A percentile compares a stretch with the other conserved stretches of the same genome.
Evolutionary conservation across 192 early-diverging fungal genomes (phyloP).

Genomic region (Linnemannia hyalina): DNA sequence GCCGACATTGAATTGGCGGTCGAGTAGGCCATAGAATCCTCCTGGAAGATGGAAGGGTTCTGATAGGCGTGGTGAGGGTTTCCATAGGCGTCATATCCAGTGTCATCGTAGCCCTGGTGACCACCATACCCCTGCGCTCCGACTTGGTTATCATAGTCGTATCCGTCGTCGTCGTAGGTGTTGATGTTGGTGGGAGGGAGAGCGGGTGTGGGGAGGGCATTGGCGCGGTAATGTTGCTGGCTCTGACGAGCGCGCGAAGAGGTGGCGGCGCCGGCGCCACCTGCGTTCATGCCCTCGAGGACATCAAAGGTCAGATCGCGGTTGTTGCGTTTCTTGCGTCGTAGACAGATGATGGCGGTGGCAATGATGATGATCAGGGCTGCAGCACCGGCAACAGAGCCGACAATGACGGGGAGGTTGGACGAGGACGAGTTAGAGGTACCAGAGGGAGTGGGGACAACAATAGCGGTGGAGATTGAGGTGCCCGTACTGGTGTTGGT

Average conservation of each 20-base stretch:
- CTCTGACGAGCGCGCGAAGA: conserved; percentile 6
- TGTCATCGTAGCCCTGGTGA: conserved; percentile 12
- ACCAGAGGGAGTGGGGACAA: neutral
- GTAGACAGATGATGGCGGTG: conserved; percentile 42
- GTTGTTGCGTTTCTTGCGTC: conserved; percentile 33
- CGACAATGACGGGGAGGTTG: conserved; percentile 49
- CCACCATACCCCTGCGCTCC: conserved; percentile 11
- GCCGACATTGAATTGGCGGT: neutral
- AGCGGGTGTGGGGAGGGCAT: neutral
- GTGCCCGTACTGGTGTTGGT: neutral
- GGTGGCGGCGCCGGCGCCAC: neutral
- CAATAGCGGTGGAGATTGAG: neutral
- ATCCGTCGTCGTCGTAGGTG: conserved; percentile 39
- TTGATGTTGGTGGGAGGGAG: conserved; percentile 12
- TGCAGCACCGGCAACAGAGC: conserved; percentile 23
- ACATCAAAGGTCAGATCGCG: conserved; percentile 46
- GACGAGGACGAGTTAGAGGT: neutral
- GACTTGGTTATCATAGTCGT: conserved; percentile 23
- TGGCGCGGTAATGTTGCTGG: conserved; percentile 17
- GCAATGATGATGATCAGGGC: conserved; percentile 42
- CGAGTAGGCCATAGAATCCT: conserved; percentile 34
- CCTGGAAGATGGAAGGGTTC: conserved; percentile 55
- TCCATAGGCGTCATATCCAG: conserved; percentile 51
- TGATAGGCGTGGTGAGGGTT: conserved; percentile 19
- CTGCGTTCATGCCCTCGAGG: conserved; percentile 35